Percentiles rank a stretch among this genome's conserved stretches.
phyloP scores from a whole-genome alignment of 2,329 filamentous ascomycete species.

The Zymoseptoria brevis region DNA sequence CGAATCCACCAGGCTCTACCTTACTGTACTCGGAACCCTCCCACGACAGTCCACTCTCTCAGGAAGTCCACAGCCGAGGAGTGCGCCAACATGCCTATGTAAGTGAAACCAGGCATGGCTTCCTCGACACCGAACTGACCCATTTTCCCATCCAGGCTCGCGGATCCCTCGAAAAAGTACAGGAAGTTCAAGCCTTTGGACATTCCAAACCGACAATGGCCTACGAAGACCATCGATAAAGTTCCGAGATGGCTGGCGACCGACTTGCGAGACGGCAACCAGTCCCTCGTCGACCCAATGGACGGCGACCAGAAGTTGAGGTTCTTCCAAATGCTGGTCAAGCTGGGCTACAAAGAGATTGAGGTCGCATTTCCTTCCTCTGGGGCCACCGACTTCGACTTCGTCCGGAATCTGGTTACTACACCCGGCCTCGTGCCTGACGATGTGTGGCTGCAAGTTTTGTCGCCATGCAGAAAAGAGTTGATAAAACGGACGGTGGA shows the following conservation, averaged over 20 bases:
- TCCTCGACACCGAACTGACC: constrained; percentile 2
- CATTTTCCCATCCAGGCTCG: constrained; percentile 42
- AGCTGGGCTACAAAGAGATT: constrained; percentile 95
- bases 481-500: constrained; percentile 86
- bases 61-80: not conserved
- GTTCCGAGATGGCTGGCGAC: constrained; percentile 86
- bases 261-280: constrained; percentile 85
- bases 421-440: constrained; percentile 77
- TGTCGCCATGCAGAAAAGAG: constrained; percentile 85
- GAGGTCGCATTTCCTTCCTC: constrained; percentile 93
- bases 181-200: constrained; percentile 59
- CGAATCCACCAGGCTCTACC: not conserved
- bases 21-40: not conserved
- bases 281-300: constrained; percentile 90
- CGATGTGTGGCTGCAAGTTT: constrained; percentile 85
- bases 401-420: constrained; percentile 77
- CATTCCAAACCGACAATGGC: constrained; percentile 72
- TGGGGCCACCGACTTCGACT: constrained; percentile 93
- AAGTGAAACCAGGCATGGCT: not conserved
- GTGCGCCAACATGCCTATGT: constrained; percentile 10
- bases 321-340: constrained; percentile 90
- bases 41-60: not conserved
- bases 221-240: constrained; percentile 71
- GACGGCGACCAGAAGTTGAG: constrained; percentile 90
- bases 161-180: constrained; percentile 71